Conservation (phyloP, 2,329 filamentous ascomycete genomes). For the Cucurbitaria berberidis region DNA sequence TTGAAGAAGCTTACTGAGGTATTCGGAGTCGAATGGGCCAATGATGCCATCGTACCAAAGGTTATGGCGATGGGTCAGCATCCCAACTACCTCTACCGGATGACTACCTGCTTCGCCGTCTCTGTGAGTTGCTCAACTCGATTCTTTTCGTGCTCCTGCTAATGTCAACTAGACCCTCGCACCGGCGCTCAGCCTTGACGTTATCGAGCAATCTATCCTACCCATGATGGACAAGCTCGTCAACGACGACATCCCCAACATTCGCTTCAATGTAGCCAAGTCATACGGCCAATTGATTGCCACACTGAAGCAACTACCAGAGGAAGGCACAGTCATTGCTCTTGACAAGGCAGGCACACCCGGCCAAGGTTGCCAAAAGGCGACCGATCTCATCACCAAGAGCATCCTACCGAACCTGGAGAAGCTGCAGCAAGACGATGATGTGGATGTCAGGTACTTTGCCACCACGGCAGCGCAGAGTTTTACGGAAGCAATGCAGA, state of each 20-base stretch:
- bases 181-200: constrained; percentile 88
- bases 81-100: constrained; percentile 98
- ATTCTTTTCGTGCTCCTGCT: constrained; percentile 9
- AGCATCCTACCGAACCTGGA: constrained; percentile 87
- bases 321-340: constrained; percentile 83
- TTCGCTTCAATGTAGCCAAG: constrained; percentile 99
- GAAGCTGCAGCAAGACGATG: constrained; percentile 95
- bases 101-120: constrained; percentile 99
- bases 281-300: constrained; percentile 90
- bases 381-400: constrained; percentile 81
- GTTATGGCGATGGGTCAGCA: constrained; percentile 98
- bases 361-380: constrained; percentile 68
- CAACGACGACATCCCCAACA: constrained; percentile 94
- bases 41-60: constrained; percentile 95
- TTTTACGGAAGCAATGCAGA: constrained; percentile 51
- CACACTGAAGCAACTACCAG: constrained; percentile 88
- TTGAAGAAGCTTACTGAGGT: constrained; percentile 98
- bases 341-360: constrained; percentile 77
- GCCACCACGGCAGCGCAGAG: constrained; percentile 81
- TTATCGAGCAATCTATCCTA: constrained; percentile 90
- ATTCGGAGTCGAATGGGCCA: constrained; percentile 97
- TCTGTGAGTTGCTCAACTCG: constrained; percentile 69
- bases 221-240: constrained; percentile 96
- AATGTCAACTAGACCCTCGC: constrained; percentile 75
- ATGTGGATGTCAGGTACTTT: constrained; percentile 98